phyloP scores from a whole-genome alignment of 2,329 filamentous ascomycete species.

The Neonectria punicea region DNA sequence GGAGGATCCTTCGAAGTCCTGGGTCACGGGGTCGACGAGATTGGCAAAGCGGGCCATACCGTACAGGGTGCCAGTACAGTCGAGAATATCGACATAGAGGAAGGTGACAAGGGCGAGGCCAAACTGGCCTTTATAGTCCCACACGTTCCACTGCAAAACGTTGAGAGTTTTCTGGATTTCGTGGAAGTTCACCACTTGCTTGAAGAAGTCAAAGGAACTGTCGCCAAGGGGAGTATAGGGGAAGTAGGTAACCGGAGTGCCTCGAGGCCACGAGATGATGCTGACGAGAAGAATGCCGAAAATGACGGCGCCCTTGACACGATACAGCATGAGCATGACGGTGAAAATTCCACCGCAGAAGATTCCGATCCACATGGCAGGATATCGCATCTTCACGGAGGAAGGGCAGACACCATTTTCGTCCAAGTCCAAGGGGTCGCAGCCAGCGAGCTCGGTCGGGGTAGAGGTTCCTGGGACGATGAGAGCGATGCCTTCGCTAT shows the following conservation, averaged over 20 bases:
- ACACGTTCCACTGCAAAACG: slow-evolving; percentile 79
- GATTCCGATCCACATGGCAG: slow-evolving; percentile 88
- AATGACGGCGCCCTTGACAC: slow-evolving; percentile 88
- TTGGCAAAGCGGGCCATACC: slow-evolving; percentile 89
- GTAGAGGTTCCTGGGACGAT: slow-evolving; percentile 75
- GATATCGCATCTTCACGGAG: slow-evolving; percentile 80
- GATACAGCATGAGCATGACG: slow-evolving; percentile 83
- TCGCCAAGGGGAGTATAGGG: slow-evolving; percentile 77
- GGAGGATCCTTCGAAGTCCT: slow-evolving; percentile 88
- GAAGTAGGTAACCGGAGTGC: slow-evolving; percentile 82
- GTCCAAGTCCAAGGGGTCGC: slow-evolving; percentile 51
- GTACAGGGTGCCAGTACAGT: slow-evolving; percentile 87
- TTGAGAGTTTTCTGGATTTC: slow-evolving; percentile 75
- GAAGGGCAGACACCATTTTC: slow-evolving; percentile 68
- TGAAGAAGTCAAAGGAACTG: slow-evolving; percentile 84
- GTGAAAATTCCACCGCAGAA: slow-evolving; percentile 87
- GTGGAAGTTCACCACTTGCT: slow-evolving; percentile 86
- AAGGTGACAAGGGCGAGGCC: slow-evolving; percentile 88
- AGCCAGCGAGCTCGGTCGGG: slow-evolving; percentile 81
- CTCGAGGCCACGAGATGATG: slow-evolving; percentile 88
- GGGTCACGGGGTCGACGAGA: slow-evolving; percentile 81
- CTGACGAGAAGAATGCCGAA: slow-evolving; percentile 84
- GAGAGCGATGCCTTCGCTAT: slow-evolving; percentile 83
- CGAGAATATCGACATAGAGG: slow-evolving; percentile 89
- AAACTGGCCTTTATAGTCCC: slow-evolving; percentile 77